Evolutionary conservation across 2,329 filamentous ascomycete species (phyloP).

Genomic region (Hirsutella rhossiliensis): DNA sequence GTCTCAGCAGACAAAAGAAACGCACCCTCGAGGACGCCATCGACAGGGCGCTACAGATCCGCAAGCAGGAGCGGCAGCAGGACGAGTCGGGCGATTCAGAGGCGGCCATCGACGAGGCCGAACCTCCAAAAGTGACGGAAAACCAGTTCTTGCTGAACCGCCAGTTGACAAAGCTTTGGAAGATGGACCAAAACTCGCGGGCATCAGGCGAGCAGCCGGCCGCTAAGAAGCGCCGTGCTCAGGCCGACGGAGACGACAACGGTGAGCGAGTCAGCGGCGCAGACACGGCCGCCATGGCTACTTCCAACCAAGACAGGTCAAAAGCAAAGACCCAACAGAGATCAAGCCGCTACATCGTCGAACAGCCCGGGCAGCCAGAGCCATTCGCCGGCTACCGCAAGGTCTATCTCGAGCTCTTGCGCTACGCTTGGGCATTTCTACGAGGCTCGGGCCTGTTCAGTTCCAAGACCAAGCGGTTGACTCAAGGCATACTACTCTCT

Average conservation of each 20-base stretch:
- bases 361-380: conserved; percentile 10
- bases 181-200: conserved; percentile 5
- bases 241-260: conserved; percentile 14
- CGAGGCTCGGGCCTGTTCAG: conserved; percentile 10
- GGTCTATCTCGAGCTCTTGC: conserved; percentile 10
- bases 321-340: conserved; percentile 18
- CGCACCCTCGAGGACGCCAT: conserved; percentile 74
- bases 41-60: conserved; percentile 64
- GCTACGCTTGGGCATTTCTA: conserved; percentile 7
- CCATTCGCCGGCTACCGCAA: conserved; percentile 19
- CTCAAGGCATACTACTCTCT: conserved; percentile 55
- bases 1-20: conserved; percentile 71
- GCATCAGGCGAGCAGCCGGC: conserved; percentile 11
- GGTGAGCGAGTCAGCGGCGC: conserved; percentile 3
- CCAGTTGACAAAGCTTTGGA: conserved; percentile 30
- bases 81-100: conserved; percentile 42
- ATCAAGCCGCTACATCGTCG: conserved; percentile 17
- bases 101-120: conserved; percentile 31
- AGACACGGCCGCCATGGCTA: neutral
- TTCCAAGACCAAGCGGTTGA: conserved; percentile 5
- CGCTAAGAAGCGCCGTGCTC: conserved; percentile 21
- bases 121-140: conserved; percentile 16
- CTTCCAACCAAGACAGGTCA: conserved; percentile 15
- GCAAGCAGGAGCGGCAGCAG: conserved; percentile 54
- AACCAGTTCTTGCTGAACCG: conserved; percentile 28